Evolutionary conservation across 176 grass and related monocot species (phyloP).

Genomic region (Lolium multiflorum): DNA sequence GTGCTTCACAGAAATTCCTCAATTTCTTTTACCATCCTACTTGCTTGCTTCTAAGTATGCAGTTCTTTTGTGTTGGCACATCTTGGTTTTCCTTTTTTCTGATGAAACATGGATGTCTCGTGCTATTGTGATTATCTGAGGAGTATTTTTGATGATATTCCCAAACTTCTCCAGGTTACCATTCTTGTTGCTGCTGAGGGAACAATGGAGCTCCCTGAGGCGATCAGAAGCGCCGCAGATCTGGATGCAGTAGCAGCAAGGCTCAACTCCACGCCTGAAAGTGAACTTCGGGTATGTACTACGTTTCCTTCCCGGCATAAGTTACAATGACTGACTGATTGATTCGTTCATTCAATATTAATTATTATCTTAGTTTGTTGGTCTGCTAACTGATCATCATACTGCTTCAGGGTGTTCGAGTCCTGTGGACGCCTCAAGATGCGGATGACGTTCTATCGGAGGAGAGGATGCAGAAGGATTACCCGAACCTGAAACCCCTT

Average conservation of each 20-base stretch:
- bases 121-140: no score
- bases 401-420: constrained; percentile 27
- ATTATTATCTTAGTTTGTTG: neutral
- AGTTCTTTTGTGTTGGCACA: neutral
- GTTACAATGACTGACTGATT: neutral
- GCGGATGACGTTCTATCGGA: constrained; percentile 20
- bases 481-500: constrained; percentile 25
- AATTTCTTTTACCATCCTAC: neutral
- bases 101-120: neutral
- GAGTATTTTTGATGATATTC: no score
- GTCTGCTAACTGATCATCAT: neutral
- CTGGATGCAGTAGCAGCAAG: neutral
- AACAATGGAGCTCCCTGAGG: constrained; percentile 9
- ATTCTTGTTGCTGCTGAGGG: constrained; percentile 41
- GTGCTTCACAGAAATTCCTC: neutral
- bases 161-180: constrained; percentile 28
- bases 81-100: neutral
- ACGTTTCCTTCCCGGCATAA: neutral
- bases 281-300: neutral
- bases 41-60: neutral
- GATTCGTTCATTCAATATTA: neutral
- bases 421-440: constrained; percentile 42
- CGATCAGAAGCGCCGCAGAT: neutral
- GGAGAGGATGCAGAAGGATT: constrained; percentile 16
- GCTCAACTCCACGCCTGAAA: neutral